phyloP scores from a whole-genome alignment of 805 yeast genomes.

The Wickerhamomyces alni region DNA sequence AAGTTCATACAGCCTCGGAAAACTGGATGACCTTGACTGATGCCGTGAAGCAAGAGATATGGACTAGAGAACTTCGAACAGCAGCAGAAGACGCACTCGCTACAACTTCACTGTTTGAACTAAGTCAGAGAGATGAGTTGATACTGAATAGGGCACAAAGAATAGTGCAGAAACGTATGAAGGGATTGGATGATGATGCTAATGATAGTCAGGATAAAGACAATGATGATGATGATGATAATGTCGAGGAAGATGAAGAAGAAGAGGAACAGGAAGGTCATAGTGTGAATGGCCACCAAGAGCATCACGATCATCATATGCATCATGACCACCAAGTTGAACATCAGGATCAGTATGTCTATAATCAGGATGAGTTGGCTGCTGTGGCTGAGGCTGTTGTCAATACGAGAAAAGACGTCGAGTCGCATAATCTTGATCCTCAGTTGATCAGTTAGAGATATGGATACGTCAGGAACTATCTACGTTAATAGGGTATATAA shows the following conservation, averaged over 20 bases:
- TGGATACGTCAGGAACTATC: too few relatives aligned
- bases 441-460: constrained; percentile 5
- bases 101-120: constrained; percentile 34
- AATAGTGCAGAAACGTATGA: constrained; percentile 1
- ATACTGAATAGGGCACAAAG: constrained; percentile 25
- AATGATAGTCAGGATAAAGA: constrained; percentile 2
- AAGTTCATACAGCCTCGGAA: constrained; percentile 39
- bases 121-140: constrained; percentile 37
- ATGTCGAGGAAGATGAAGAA: not conserved
- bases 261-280: not conserved
- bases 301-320: not conserved
- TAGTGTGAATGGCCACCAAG: constrained; percentile 6
- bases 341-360: constrained; percentile 3
- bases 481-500: too few relatives aligned
- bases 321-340: not conserved
- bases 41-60: constrained; percentile 31
- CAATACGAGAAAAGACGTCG: constrained; percentile 5
- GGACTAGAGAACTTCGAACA: constrained; percentile 37
- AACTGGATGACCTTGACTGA: constrained; percentile 36
- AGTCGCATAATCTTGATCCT: constrained; percentile 12
- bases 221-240: constrained; percentile 3
- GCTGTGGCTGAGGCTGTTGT: constrained; percentile 25
- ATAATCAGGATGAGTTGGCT: constrained; percentile 18
- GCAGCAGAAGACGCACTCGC: constrained; percentile 41
- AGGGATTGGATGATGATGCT: constrained; percentile 2